Evolutionary conservation across 306 rosid species (phyloP), one percentile per base, ranked within the genome.

Genomic region (Malus orientalis): DNA sequence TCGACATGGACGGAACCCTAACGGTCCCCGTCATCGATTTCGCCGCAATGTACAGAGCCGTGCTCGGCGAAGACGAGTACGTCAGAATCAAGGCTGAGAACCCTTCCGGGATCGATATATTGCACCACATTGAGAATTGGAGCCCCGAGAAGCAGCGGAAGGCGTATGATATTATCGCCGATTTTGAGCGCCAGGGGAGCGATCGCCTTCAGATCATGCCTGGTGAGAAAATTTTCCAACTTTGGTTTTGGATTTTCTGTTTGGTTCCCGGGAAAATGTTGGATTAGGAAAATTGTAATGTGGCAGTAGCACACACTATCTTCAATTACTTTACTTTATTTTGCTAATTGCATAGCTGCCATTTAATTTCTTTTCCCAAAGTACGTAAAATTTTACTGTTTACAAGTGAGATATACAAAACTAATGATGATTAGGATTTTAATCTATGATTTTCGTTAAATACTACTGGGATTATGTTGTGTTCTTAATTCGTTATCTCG

Each of bases 1-100:
- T 94, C 73, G 98, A 94, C 90, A 94, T 94, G 98, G 98, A 92
- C 83, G 98, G 98, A 20, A 94, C 98, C 22, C 93, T 94, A 8
- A 94, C 98, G 8, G 87, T 94, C 27, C 98, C 98, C 40, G 96
- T 62, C 59, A 92, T 94, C 83, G 96, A 94, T 80, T 94, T 94
- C 69, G 32, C 86, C 8, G 86, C 98, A 70, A 92, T 94, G 97
- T 86, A 92, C 89, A 82, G 51, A 57, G 89, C 96, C 5, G 97
- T 94, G 22, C 98, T 92, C 1, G 98, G 97, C 25, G 93, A 86
- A 23, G 88, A 81, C 3, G 98, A 90, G 80, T 92, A 86, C 66
- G 61, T 15, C 0, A 79, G 95, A 49, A 81, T 90, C 42, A 86
- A 83, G 71, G 84, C 88, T 0, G 78, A 81, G 36, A 86, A 8